Base-by-base conservation (phyloP, 1,284 basidiomycete genomes). In the Pseudomicrostroma phylloplanum region DNA sequence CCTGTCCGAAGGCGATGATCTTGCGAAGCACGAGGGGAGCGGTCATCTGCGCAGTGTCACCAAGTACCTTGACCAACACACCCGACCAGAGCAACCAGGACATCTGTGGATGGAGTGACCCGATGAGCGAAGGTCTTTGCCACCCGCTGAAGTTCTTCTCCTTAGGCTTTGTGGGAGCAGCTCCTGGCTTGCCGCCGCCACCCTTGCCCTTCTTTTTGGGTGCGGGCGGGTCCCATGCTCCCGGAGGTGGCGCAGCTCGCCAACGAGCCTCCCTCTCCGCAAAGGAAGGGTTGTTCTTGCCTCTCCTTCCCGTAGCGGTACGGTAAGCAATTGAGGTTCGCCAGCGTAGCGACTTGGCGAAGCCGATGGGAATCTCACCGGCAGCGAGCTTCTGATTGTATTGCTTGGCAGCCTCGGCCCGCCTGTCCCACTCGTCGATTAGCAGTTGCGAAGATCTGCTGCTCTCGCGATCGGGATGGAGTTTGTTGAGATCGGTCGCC, bases 81-180 rank as follows among this genome's bases (percentile, higher is more conserved):
- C 84, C 87, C 1, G 84, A 82, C 91, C 91, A 93, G 77, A 93
- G 90, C 82, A 86, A 87, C 83, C 85, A 86, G 39, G 86, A 86
- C 67, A 94, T 85, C 60, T 87, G 87, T 74, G 93, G 91, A 70
- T 88, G 89, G 75, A 94, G 83, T 0, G 91, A 87, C 80, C 83
- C 82, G 0, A 85, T 81, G 21, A 96, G 83, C 70, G 88, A 90
- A 0, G 91, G 83, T 59, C 66, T 67, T 60, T 70, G 66, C 64
- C 69, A 64, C 23, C 72, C 71, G 3, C 61, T 63, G 36, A 12
- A 25, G 36, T 58, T 59, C 30, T 36, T 36, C 11, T 1, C 12
- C 23, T 26, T 42, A 23, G 25, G 39, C 17, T 13, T 13, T n/a
- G 60, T 19, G 6, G 51, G 51, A 15, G 51, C 17, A 23, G 61